Percentiles rank a stretch among this genome's conserved stretches.
Conservation (phyloP, 352 stramenopile genomes). For the Thraustochytrium sp. region DNA sequence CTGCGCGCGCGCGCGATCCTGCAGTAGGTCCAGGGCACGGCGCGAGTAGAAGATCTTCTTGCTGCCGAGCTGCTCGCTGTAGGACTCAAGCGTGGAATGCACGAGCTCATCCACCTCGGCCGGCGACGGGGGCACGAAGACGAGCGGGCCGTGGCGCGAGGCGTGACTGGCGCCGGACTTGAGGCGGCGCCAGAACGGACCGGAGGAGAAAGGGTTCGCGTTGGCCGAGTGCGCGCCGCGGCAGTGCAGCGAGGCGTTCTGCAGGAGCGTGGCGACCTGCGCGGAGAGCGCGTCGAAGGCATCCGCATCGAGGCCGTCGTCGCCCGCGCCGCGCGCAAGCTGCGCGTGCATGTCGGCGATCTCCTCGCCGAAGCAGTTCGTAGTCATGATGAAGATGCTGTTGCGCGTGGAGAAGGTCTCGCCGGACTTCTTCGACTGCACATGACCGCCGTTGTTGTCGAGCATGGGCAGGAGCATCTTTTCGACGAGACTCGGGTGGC, state of each 20-base stretch:
- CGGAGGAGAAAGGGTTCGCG: constrained; percentile 5
- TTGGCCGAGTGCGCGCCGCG: not conserved
- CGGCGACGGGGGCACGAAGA: not conserved
- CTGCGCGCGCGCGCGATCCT: not conserved
- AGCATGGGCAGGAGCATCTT: constrained; percentile 43
- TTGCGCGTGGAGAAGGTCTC: constrained; percentile 17
- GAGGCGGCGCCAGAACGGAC: constrained; percentile 8
- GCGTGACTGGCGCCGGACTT: not conserved
- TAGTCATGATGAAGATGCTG: constrained; percentile 38
- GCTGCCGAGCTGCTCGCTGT: not conserved
- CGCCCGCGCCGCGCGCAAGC: not conserved
- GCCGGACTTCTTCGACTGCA: constrained; percentile 36
- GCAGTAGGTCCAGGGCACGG: not conserved
- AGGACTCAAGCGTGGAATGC: not conserved
- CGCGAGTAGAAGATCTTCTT: not conserved
- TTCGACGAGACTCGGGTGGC: constrained; percentile 12
- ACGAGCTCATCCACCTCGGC: constrained; percentile 17
- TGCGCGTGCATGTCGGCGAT: not conserved
- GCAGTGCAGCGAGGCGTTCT: not conserved
- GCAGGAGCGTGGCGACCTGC: not conserved
- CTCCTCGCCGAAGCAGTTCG: constrained; percentile 43
- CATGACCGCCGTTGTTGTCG: constrained; percentile 28
- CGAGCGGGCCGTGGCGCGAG: not conserved
- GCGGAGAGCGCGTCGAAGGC: not conserved
- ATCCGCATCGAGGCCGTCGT: not conserved